Evolutionary conservation across 495 filamentous ascomycete genomes (phyloP).

Genomic region (Aspergillus campestris): DNA sequence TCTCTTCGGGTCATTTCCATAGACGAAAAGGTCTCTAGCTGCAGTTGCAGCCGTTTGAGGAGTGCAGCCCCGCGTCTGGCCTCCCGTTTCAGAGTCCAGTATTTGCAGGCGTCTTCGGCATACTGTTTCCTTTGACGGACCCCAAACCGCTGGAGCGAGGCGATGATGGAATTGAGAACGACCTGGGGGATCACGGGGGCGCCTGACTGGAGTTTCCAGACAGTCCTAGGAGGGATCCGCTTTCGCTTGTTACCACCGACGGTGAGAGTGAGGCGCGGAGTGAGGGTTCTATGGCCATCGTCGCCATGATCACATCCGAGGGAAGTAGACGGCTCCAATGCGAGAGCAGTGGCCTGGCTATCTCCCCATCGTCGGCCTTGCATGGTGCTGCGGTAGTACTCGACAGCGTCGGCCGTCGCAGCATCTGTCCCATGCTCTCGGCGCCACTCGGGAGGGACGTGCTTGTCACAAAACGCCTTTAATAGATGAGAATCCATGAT

Average conservation of each 20-base stretch:
- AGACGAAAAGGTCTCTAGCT: constrained; percentile 81
- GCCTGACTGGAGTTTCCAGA: constrained; percentile 93
- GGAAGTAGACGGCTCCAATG: constrained; percentile 58
- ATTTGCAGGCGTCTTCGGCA: constrained; percentile 84
- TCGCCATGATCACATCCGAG: constrained; percentile 33
- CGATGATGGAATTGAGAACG: constrained; percentile 71
- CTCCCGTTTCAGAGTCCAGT: constrained; percentile 96
- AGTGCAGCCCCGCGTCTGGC: constrained; percentile 83
- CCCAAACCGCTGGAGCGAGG: constrained; percentile 67
- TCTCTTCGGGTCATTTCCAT: constrained; percentile 94
- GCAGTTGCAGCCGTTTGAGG: constrained; percentile 84
- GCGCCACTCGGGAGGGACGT: constrained; percentile 84
- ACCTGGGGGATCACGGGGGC: constrained; percentile 88
- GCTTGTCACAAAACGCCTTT: constrained; percentile 94
- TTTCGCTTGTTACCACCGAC: constrained; percentile 72
- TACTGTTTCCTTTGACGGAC: constrained; percentile 85
- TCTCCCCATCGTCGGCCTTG: constrained; percentile 81
- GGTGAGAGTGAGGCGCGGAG: constrained; percentile 47
- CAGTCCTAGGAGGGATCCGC: constrained; percentile 54
- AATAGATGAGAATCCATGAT: constrained; percentile 80
- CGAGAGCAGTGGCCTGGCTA: constrained; percentile 77
- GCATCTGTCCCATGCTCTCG: constrained; percentile 70
- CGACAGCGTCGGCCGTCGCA: constrained; percentile 58
- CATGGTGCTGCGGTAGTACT: constrained; percentile 84
- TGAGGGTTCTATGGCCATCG: constrained; percentile 26